A percentile compares a stretch with the other conserved stretches of the same genome.
phyloP scores from a whole-genome alignment of 176 grass and related monocot genomes.

The Tuctoria greenei region DNA sequence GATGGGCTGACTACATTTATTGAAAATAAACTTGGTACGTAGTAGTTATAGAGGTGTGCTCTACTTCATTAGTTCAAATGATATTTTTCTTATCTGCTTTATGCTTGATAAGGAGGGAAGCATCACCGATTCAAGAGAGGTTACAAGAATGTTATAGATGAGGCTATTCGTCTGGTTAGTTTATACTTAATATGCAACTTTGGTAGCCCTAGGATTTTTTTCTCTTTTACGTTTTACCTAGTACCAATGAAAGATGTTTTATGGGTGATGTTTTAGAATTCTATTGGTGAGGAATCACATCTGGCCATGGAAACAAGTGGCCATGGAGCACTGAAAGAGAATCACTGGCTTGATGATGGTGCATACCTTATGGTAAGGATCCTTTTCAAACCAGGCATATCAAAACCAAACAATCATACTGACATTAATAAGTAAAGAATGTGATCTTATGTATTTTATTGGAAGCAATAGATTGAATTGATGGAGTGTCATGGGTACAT shows the following conservation, averaged over 20 bases:
- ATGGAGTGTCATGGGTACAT: no score
- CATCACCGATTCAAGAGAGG: constrained; percentile 95
- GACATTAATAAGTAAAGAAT: background rate
- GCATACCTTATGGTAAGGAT: constrained; percentile 84
- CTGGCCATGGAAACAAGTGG: constrained; percentile 99
- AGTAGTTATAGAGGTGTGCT: constrained; percentile 21
- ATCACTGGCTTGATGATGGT: constrained; percentile 98
- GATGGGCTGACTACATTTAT: constrained; percentile 94
- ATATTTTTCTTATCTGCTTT: constrained; percentile 30
- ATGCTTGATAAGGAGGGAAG: constrained; percentile 76
- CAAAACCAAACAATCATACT: background rate
- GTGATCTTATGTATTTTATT: background rate
- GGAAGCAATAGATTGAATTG: no score
- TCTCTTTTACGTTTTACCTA: background rate
- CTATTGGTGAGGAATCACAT: constrained; percentile 86
- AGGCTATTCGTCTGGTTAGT: constrained; percentile 87
- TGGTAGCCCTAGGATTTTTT: constrained; percentile 8
- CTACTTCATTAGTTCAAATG: constrained; percentile 25
- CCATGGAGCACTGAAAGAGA: constrained; percentile 96
- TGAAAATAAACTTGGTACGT: constrained; percentile 92
- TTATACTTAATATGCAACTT: constrained; percentile 33
- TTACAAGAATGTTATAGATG: constrained; percentile 99
- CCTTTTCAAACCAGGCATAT: constrained; percentile 5
- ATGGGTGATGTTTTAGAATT: constrained; percentile 59
- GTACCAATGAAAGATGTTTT: constrained; percentile 13